phyloP scores from a whole-genome alignment of 2,329 filamentous ascomycete species.

The Colletotrichum sp. region DNA sequence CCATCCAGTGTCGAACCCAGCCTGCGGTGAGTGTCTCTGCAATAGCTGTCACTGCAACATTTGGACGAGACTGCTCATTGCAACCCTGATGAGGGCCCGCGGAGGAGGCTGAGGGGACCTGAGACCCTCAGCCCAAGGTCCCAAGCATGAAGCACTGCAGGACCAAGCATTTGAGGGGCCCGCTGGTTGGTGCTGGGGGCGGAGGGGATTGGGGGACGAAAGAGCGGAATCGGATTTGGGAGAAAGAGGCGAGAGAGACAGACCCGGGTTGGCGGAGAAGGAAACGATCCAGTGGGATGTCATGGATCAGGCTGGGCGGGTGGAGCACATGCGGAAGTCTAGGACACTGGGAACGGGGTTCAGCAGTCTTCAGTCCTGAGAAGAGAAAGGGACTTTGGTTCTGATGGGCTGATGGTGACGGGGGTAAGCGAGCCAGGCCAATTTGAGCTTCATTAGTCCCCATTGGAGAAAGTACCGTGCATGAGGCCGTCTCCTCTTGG shows the following conservation, averaged over 20 bases:
- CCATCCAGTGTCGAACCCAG: background rate
- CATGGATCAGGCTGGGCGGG: background rate
- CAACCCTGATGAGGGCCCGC: background rate
- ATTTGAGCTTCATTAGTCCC: slow-evolving; percentile 1
- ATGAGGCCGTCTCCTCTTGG: background rate
- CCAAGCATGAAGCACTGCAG: background rate
- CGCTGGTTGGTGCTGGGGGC: background rate
- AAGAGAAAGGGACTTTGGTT: slow-evolving; percentile 9
- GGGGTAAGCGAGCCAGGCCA: slow-evolving; percentile 18
- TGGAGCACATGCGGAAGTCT: background rate
- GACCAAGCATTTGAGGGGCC: background rate
- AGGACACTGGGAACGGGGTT: background rate
- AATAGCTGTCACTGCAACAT: background rate
- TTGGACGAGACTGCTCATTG: background rate
- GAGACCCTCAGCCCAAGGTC: background rate
- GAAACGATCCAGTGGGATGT: slow-evolving; percentile 4
- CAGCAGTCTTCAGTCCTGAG: background rate
- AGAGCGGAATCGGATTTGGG: background rate
- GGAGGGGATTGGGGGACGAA: background rate
- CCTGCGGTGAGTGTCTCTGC: background rate
- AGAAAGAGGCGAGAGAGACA: background rate
- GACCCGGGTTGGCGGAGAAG: slow-evolving; percentile 7
- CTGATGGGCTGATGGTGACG: slow-evolving; percentile 17
- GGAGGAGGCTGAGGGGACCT: slow-evolving; percentile 5
- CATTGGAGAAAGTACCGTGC: slow-evolving; percentile 16